Evolutionary conservation across 768 basidiomycete species (phyloP).

Genomic region (Boletus bicolor): DNA sequence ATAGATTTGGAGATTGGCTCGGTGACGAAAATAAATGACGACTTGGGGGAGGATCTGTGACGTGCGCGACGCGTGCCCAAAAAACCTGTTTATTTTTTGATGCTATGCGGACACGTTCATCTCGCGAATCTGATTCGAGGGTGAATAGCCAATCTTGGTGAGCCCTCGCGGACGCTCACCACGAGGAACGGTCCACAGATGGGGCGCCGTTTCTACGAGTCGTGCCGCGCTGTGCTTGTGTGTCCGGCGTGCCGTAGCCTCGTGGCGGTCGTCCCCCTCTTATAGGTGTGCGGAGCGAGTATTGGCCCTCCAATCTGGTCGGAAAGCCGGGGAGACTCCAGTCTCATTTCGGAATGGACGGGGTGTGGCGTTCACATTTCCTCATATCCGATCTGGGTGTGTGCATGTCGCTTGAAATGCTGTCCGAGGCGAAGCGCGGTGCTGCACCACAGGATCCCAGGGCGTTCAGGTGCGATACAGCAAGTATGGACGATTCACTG

Average conservation of each 20-base stretch:
- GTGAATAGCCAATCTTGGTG: conserved; percentile 21
- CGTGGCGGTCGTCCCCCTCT: conserved; percentile 14
- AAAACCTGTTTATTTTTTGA: neutral
- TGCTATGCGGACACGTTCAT: conserved; percentile 16
- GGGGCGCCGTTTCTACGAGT: neutral
- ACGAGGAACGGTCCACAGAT: conserved; percentile 1
- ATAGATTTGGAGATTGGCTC: conserved; percentile 17
- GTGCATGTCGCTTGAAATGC: neutral
- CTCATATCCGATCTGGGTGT: conserved; percentile 5
- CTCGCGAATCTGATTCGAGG: conserved; percentile 25
- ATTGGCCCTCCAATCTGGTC: neutral
- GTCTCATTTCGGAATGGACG: neutral
- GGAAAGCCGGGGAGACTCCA: conserved; percentile 1
- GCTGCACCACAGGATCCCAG: conserved; percentile 1
- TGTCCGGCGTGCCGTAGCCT: conserved; percentile 18
- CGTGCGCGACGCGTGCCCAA: conserved; percentile 14
- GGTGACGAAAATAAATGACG: neutral
- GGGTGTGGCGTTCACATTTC: conserved; percentile 9
- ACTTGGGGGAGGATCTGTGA: conserved; percentile 5
- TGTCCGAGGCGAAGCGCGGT: conserved; percentile 22
- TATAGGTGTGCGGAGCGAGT: neutral
- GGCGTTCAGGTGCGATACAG: neutral
- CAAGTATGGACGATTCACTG: neutral
- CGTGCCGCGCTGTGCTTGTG: conserved; percentile 7
- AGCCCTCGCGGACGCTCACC: conserved; percentile 1